Evolutionary conservation across 768 basidiomycete genomes (phyloP), one percentile per base, ranked within the genome.

Genomic region (Clavaria fumosa): DNA sequence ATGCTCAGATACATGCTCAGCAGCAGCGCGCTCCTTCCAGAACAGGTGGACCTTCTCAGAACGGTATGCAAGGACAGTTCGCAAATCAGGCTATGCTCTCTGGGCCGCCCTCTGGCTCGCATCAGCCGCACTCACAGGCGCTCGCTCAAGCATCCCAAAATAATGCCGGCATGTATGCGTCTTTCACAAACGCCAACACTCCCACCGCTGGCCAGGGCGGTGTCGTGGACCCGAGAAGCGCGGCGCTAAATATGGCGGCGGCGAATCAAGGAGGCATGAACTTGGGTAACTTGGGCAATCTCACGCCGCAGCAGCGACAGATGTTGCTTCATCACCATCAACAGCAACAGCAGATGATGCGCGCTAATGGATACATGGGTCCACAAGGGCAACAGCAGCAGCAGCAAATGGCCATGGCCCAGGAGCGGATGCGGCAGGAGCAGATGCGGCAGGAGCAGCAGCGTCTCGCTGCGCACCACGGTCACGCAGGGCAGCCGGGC

Each of bases 231-330:
- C 48, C 53, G 22, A 47, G 54, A 37, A 38, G 42, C 27, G 14
- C 42, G 35, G 23, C 50, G 40, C 41, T 46, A 23, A 57, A 23
- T 52, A 54, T 49, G 45, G 55, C 41, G 15, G 49, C 47, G 53
- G 55, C 50, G 31, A 45, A 47, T 7, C 55, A 45, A 24, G 52
- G 49, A 21, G 50, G 47, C 12, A 47, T 60, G 44, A 55, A 49
- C 27, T 38, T 49, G 7, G 53, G 53, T 30, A 55, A 49, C 27
- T 38, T 49, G 7, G 53, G 53, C 31, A 52, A 45, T 17, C 45
- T 61, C 17, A 50, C 53, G 1, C 52, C 56, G 6, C 62, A 69
- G 21, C 72, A 71, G 44, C 60, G 68, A 22, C 57, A 58, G 39
- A 47, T 58, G 36, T 63, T 72, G 39, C 38, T 72, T 17, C 46